Base-by-base conservation (phyloP, 2,329 filamentous ascomycete species). In the Fusarium sp. region DNA sequence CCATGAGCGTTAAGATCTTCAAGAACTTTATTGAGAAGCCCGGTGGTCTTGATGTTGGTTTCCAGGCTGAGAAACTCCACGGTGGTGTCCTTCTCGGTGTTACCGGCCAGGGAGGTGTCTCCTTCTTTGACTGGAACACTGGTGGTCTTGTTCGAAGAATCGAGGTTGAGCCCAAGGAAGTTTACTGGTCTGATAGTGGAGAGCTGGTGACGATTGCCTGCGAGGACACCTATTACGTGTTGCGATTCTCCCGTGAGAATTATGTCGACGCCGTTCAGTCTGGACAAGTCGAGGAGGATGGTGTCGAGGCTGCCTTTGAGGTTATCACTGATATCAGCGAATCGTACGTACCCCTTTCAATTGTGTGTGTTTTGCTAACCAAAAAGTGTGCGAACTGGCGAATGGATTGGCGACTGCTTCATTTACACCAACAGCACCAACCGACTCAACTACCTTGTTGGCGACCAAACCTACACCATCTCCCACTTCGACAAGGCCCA, bases 341-440 rank as follows among this genome's bases (percentile, higher is more conserved):
- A 82, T 92, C 87, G 90, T 91, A 80, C 75, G 84, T 73, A 9
- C 19, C 10, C 15, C 7, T 17, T 26, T 15, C 9, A 2, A 24
- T 11, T 26, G 1, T 7, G 6, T n/a, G 10, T 32, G 30, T 22
- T 17, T 3, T 41, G 52, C 53, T 69, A 22, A 57, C 48, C 22
- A 75, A 61, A 45, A 65, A 93, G 90, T 68, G 94, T 98, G 51
- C 92, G 93, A 69, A 97, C 95, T 20, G 96, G 95, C 72, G 92
- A 97, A 82, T 99, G 96, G 96, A 92, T 99, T 58, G 96, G 96
- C 66, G 96, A 99, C 82, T 97, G 95, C 83, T 97, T 99, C 85
- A 94, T 98, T 78, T 99, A 98, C 86, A 97, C 96, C 56, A 98
- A 97, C 85, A 92, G 87, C 79, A 97, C 94, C 11, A 97, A 98